These are phyloP conservation scores for Aureobasidium melanogenum DNA, from an alignment of 2,329 filamentous ascomycete genomes.

Conservation along the genomic window DNA sequence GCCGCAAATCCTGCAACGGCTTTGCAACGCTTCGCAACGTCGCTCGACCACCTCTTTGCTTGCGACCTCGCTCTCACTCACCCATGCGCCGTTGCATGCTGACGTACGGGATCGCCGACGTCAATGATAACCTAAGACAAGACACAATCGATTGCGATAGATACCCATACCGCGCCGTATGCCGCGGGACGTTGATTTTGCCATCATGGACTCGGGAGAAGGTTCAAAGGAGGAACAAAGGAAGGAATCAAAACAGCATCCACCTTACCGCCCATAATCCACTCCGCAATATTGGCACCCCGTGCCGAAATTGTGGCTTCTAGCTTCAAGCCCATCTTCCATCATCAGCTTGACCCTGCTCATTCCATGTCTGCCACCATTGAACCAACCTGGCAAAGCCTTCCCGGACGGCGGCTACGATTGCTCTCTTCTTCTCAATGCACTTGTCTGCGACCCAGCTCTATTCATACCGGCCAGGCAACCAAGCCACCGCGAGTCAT, in stretches of 20 bases:
- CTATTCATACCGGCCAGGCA: neutral
- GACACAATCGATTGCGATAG: constrained; percentile 11
- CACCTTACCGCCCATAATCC: neutral
- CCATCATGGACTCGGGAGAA: neutral
- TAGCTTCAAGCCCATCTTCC: neutral
- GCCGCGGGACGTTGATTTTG: constrained; percentile 4
- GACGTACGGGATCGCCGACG: constrained; percentile 9
- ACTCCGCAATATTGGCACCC: neutral
- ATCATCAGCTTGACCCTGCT: constrained; percentile 5
- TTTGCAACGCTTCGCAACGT: constrained; percentile 12
- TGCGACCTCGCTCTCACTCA: neutral
- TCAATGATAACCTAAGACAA: constrained; percentile 9
- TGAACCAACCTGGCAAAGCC: neutral
- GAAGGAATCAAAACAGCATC: neutral
- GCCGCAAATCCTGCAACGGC: constrained; percentile 8
- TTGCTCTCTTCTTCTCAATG: neutral
- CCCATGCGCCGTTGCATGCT: neutral
- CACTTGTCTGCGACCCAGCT: neutral
- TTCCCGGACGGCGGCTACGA: neutral
- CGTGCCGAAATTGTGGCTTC: neutral
- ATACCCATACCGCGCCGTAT: neutral
- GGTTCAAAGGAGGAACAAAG: neutral
- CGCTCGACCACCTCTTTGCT: constrained; percentile 4
- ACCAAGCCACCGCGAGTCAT: constrained; percentile 6
- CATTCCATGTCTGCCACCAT: neutral